These are phyloP conservation scores for Lobosporangium transversale DNA, from an alignment of 192 early-diverging fungal genomes.

Conservation along the genomic window DNA sequence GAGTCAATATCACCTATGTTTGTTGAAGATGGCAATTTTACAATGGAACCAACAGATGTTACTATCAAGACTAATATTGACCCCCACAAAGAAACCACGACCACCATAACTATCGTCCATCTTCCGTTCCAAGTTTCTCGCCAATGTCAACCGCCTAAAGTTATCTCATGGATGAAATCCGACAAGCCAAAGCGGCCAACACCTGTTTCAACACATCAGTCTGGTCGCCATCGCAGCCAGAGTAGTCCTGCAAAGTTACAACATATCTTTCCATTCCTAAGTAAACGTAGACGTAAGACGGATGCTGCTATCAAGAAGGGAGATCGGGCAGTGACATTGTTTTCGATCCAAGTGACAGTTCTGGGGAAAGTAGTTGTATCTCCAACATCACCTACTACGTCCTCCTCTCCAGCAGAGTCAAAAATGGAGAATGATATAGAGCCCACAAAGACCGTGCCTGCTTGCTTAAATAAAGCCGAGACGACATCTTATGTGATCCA, in stretches of 20 bases:
- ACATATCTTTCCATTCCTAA: slow-evolving; percentile 24
- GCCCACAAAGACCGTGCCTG: slow-evolving; percentile 28
- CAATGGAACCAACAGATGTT: slow-evolving; percentile 8
- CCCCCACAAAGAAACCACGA: slow-evolving; percentile 38
- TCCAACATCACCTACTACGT: background rate
- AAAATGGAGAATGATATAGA: slow-evolving; percentile 1
- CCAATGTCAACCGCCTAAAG: slow-evolving; percentile 31
- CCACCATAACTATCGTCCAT: slow-evolving; percentile 44
- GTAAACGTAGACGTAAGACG: background rate
- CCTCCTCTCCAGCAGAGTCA: background rate
- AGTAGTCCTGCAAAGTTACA: slow-evolving; percentile 1
- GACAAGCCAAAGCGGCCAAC: slow-evolving; percentile 1
- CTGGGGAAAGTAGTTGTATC: slow-evolving; percentile 37
- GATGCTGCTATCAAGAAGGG: slow-evolving; percentile 7
- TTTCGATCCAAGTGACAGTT: slow-evolving; percentile 47
- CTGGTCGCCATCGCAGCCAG: slow-evolving; percentile 1
- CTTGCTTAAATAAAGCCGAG: slow-evolving; percentile 24
- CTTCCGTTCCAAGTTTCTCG: slow-evolving; percentile 30
- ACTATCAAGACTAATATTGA: slow-evolving; percentile 43
- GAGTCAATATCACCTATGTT: too few species aligned
- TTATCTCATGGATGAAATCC: slow-evolving; percentile 50
- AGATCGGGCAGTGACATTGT: slow-evolving; percentile 22
- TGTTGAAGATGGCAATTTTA: too few species aligned
- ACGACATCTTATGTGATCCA: slow-evolving; percentile 51
- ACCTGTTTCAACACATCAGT: background rate